phyloP scores from a whole-genome alignment of 2,329 filamentous ascomycete species.

The Fusarium miscanthi region DNA sequence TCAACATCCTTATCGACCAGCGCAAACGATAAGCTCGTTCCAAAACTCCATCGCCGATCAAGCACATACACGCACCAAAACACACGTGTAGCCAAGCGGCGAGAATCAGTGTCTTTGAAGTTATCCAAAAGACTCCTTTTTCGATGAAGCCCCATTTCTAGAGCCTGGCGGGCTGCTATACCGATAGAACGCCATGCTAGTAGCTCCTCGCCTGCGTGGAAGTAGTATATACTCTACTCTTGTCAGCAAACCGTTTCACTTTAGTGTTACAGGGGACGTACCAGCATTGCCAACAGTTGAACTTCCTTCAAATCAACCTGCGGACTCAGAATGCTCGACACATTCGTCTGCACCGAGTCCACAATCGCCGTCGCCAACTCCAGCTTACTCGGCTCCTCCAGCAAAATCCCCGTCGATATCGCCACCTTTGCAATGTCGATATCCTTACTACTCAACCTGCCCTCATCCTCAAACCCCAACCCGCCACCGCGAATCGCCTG shows the following conservation, averaged over 20 bases:
- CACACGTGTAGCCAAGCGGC: slow-evolving; percentile 50
- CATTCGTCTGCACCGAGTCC: slow-evolving; percentile 45
- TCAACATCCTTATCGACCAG: slow-evolving; percentile 62
- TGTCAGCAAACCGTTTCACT: rapidly evolving
- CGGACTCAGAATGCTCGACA: slow-evolving; percentile 44
- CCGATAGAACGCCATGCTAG: slow-evolving; percentile 61
- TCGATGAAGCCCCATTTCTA: slow-evolving; percentile 62
- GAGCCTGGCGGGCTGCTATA: slow-evolving; percentile 57
- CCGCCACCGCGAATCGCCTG: slow-evolving; percentile 28
- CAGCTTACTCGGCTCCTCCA: slow-evolving; percentile 49
- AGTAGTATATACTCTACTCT: slow-evolving; percentile 54
- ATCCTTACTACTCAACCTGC: slow-evolving; percentile 39
- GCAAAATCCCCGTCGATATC: slow-evolving; percentile 48
- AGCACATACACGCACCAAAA: slow-evolving; percentile 65
- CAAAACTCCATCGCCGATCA: slow-evolving; percentile 64
- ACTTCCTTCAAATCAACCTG: slow-evolving; percentile 51
- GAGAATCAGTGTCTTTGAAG: slow-evolving; percentile 48
- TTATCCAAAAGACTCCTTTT: slow-evolving; percentile 56
- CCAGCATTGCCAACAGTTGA: slow-evolving; percentile 48
- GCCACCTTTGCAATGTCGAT: slow-evolving; percentile 50
- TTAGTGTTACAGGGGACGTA: slow-evolving; percentile 3
- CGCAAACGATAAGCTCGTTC: slow-evolving; percentile 61
- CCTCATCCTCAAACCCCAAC: background rate
- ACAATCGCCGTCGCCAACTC: slow-evolving; percentile 46
- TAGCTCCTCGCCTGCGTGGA: slow-evolving; percentile 61